Conservation (phyloP, 306 rosid genomes). For the Dryas octopetala region DNA sequence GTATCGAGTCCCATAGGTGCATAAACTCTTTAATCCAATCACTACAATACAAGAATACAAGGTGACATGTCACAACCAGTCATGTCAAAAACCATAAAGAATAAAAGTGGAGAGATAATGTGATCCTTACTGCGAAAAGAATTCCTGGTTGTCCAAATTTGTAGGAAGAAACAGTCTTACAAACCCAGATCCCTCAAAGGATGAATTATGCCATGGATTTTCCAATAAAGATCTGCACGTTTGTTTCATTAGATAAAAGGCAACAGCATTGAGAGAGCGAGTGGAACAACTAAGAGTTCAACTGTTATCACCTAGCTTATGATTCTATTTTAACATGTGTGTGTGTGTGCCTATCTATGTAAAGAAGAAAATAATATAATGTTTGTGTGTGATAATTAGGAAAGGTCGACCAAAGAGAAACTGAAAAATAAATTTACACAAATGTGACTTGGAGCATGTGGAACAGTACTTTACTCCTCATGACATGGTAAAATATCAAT, state of each 20-base stretch:
- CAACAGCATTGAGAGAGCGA: constrained; percentile 21
- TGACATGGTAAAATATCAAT: constrained; percentile 19
- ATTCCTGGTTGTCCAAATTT: constrained; percentile 74
- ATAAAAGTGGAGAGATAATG: constrained; percentile 21
- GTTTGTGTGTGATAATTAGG: background rate
- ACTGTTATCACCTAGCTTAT: background rate
- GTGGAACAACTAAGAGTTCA: background rate
- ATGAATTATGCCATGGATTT: constrained; percentile 98
- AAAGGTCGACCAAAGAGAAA: constrained; percentile 1
- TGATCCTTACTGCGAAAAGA: constrained; percentile 78
- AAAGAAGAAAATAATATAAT: background rate
- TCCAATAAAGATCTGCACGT: constrained; percentile 77
- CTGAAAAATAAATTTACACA: background rate
- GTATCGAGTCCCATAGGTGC: constrained; percentile 84
- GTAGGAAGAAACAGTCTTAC: constrained; percentile 95
- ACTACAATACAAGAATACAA: constrained; percentile 45
- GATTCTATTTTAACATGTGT: background rate
- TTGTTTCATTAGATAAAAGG: constrained; percentile 28
- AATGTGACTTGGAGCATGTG: constrained; percentile 22
- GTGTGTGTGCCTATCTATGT: background rate
- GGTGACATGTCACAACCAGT: constrained; percentile 26
- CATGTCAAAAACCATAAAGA: constrained; percentile 29
- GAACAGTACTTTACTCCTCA: constrained; percentile 19
- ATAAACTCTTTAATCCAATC: constrained; percentile 75
- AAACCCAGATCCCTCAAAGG: constrained; percentile 98